Conservation (phyloP, 2,329 filamentous ascomycete species). For the Chaetomiaceae sp. region DNA sequence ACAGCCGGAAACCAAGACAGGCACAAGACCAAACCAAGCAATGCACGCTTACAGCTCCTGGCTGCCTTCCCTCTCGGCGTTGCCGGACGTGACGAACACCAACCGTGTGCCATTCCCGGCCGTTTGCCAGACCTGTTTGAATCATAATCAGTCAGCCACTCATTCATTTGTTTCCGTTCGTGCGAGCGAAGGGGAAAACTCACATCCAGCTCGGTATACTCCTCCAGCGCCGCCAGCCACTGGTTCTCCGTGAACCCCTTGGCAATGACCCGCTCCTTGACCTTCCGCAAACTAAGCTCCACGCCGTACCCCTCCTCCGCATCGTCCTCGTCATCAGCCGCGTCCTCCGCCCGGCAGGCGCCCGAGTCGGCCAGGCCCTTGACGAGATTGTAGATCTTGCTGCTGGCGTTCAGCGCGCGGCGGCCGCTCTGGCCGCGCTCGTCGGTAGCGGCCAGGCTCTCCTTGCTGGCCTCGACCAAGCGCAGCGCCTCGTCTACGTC, state of each 20-base stretch:
- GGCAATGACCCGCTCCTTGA: conserved; percentile 85
- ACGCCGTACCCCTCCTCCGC: conserved; percentile 42
- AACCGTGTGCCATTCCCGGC: conserved; percentile 63
- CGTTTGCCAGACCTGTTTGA: conserved; percentile 67
- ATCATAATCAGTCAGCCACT: not conserved
- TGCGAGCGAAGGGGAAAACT: conserved; percentile 43
- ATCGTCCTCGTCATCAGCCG: conserved; percentile 50
- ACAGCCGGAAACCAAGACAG: not conserved
- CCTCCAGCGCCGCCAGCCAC: conserved; percentile 76
- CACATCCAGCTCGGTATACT: conserved; percentile 84
- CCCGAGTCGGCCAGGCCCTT: conserved; percentile 80
- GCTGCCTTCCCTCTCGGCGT: conserved; percentile 41
- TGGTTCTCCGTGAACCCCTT: conserved; percentile 97
- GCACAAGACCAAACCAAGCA: not conserved
- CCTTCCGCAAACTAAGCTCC: conserved; percentile 80
- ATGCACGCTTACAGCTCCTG: conserved; percentile 14
- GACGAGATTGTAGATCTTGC: conserved; percentile 92
- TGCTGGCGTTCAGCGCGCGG: conserved; percentile 71
- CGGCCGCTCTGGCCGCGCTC: conserved; percentile 43
- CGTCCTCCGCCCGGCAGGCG: conserved; percentile 69
- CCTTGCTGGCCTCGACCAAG: conserved; percentile 88
- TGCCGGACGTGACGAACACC: conserved; percentile 59
- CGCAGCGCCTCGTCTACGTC: conserved; percentile 94
- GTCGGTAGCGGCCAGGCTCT: conserved; percentile 70
- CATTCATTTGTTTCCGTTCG: too few species aligned